These are phyloP conservation scores for Euphorbia schlechtendalii DNA, from an alignment of 441 rosid genomes.

Conservation along the genomic window DNA sequence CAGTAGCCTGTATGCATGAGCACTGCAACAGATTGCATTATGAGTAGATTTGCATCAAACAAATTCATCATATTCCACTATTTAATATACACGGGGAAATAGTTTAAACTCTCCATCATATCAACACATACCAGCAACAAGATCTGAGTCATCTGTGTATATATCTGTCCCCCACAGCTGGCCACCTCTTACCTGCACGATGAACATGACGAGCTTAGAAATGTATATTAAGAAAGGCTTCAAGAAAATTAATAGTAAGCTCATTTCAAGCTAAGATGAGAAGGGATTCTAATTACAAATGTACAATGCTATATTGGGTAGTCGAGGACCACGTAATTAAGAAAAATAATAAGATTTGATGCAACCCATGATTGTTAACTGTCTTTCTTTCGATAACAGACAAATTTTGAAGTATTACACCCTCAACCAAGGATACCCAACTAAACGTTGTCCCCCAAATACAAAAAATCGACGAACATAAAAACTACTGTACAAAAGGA, in stretches of 20 bases:
- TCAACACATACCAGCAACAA: slow-evolving; percentile 78
- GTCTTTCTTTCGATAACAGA: background rate
- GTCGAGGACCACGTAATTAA: background rate
- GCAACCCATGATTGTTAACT: background rate
- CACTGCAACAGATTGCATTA: slow-evolving; percentile 49
- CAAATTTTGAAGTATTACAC: no score
- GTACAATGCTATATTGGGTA: background rate
- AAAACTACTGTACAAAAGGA: background rate
- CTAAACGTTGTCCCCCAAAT: background rate
- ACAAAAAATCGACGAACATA: background rate
- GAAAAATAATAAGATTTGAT: background rate
- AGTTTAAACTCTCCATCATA: slow-evolving; percentile 11
- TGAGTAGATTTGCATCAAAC: slow-evolving; percentile 20
- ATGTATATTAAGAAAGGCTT: background rate
- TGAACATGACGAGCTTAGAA: background rate
- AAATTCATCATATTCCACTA: slow-evolving; percentile 9
- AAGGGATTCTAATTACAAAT: background rate
- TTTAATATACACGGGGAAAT: background rate
- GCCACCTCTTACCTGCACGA: slow-evolving; percentile 84
- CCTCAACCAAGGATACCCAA: background rate
- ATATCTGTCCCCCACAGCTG: slow-evolving; percentile 98
- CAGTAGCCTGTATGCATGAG: slow-evolving; percentile 99
- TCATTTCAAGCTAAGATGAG: background rate
- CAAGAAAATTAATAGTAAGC: background rate
- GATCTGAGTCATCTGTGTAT: slow-evolving; percentile 97